Evolutionary conservation across 2,329 filamentous ascomycete genomes (phyloP).

Genomic region (Colletotrichum truncatum): DNA sequence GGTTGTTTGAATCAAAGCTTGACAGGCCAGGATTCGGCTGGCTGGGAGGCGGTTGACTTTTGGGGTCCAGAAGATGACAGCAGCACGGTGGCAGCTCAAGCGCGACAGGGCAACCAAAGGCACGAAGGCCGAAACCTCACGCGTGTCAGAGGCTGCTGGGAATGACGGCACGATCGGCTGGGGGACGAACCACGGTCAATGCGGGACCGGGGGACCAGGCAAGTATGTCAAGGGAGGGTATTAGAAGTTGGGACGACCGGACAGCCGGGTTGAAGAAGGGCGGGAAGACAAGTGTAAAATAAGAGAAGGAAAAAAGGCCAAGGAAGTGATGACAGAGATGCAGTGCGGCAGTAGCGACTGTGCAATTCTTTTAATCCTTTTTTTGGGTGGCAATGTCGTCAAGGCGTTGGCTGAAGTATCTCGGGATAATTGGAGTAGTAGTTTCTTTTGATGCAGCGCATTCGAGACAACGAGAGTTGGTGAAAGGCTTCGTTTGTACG

Average conservation of each 20-base stretch:
- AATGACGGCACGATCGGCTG: slow-evolving; percentile 29
- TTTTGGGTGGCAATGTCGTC: neutral
- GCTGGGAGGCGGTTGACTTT: slow-evolving; percentile 24
- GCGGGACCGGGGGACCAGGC: slow-evolving; percentile 21
- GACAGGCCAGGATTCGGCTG: slow-evolving; percentile 21
- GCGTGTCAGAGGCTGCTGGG: slow-evolving; percentile 30
- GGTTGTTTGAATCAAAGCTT: neutral
- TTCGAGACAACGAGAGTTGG: neutral
- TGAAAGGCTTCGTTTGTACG: neutral
- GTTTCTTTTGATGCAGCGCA: neutral
- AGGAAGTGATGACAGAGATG: neutral
- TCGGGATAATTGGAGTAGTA: neutral
- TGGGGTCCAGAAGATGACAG: slow-evolving; percentile 23
- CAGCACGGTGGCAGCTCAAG: slow-evolving; percentile 12
- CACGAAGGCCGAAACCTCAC: slow-evolving; percentile 26
- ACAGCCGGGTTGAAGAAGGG: neutral
- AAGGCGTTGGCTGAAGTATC: neutral
- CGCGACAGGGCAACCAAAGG: slow-evolving; percentile 2
- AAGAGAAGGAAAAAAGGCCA: neutral
- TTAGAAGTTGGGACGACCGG: slow-evolving; percentile 12
- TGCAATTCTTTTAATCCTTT: neutral
- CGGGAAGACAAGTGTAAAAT: too few relatives aligned
- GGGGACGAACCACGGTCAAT: slow-evolving; percentile 25
- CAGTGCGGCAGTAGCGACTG: neutral
- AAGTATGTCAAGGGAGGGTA: neutral